Evolutionary conservation across 306 rosid genomes (phyloP).

Genomic region (Lotus japonicus): DNA sequence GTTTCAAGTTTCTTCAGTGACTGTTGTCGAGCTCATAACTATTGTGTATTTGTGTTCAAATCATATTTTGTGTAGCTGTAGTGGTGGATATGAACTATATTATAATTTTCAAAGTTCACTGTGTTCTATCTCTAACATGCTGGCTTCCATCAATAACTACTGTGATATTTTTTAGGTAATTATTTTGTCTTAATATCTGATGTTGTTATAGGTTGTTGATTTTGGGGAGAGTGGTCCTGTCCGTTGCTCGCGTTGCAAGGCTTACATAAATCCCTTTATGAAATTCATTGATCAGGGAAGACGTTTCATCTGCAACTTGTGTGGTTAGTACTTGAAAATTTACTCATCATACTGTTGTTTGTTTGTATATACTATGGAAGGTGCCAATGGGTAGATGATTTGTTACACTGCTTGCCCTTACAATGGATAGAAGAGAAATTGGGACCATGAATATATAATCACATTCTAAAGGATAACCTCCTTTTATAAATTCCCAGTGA

Average conservation of each 20-base stretch:
- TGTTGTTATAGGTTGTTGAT: slow-evolving; percentile 70
- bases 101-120: neutral
- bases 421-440: neutral
- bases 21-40: neutral
- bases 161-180: neutral
- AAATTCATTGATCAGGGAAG: slow-evolving; percentile 95
- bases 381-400: neutral
- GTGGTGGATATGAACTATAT: slow-evolving; percentile 2
- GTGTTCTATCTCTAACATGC: slow-evolving; percentile 4
- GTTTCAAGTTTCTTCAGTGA: neutral
- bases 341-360: slow-evolving; percentile 23
- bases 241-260: slow-evolving; percentile 97
- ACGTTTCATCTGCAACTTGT: slow-evolving; percentile 86
- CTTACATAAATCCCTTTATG: slow-evolving; percentile 95
- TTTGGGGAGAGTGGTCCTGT: slow-evolving; percentile 99
- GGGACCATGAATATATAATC: too few relatives aligned
- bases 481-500: too few relatives aligned
- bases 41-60: neutral
- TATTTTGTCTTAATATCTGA: slow-evolving; percentile 6
- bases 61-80: slow-evolving; percentile 11
- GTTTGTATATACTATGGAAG: slow-evolving; percentile 3
- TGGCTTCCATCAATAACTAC: slow-evolving; percentile 1
- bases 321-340: slow-evolving; percentile 60
- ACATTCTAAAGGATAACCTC: too few relatives aligned
- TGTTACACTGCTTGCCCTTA: neutral